Percentiles rank a stretch among this genome's conserved stretches.
These are phyloP conservation scores for Populus simonii DNA, from an alignment of 345 rosid genomes.

Conservation along the genomic window DNA sequence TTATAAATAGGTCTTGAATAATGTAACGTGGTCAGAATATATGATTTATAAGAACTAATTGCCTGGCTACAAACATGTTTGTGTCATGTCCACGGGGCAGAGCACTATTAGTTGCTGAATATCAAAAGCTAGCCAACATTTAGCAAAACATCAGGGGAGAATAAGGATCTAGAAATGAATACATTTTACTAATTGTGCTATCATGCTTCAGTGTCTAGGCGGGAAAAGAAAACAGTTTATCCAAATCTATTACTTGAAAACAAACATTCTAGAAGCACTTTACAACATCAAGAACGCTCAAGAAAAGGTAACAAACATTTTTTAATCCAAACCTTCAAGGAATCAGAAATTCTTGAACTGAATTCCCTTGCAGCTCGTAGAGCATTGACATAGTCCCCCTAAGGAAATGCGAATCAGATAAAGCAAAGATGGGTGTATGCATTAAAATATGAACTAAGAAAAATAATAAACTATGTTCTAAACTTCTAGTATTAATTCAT, in stretches of 20 bases:
- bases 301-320: background rate
- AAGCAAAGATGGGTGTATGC: background rate
- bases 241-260: background rate
- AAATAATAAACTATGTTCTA: background rate
- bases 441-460: too few species aligned
- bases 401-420: constrained; percentile 15
- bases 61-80: background rate
- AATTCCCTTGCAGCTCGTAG: constrained; percentile 26
- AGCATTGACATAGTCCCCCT: constrained; percentile 28
- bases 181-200: background rate
- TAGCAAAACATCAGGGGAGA: background rate
- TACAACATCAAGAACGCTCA: background rate
- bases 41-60: background rate
- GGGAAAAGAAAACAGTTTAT: background rate
- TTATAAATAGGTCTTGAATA: background rate
- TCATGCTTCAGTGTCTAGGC: background rate
- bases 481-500: background rate
- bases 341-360: constrained; percentile 22
- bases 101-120: background rate
- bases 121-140: background rate
- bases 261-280: background rate
- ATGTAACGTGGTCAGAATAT: background rate
- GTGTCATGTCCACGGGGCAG: background rate
- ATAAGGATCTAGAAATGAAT: background rate
- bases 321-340: constrained; percentile 26